Evolutionary conservation across 345 rosid species (phyloP), one percentile per base, ranked within the genome.

Genomic region (Citropsis articulata): DNA sequence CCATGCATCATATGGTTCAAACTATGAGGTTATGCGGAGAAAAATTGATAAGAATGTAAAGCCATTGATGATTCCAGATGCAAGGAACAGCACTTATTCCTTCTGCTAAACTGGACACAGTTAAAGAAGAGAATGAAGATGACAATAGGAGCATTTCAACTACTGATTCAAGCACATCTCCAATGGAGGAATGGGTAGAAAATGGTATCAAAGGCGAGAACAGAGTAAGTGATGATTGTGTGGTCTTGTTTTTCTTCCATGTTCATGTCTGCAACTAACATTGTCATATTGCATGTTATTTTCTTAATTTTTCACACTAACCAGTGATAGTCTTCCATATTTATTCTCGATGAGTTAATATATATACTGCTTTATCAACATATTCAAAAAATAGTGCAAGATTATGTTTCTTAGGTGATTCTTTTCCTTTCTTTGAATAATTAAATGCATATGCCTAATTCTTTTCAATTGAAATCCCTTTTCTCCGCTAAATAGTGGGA

Each of bases 101-200:
- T 24, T 30, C 71, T 79, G 76, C 84, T 68, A 86, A 89, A 82
- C 78, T 91, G 76, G 86, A 85, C 77, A 77, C 84, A 64, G 81
- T 88, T 69, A 86, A 89, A 56, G 97, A 81, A 78, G 94, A 86
- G 69, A 85, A 81, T 83, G 92, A 86, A 79, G 84, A 83, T 75
- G 89, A 87, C 77, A 84, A 72, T 78, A 84, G 86, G 81, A 88
- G 88, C 83, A 19, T 69, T 62, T 91, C 84, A 50, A 81, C 87
- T 66, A 72, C 82, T 79, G 83, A 83, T 78, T 86, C 94, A 66
- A 83, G 86, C 70, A 75, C 68, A 71, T 89, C 89, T 36, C 31
- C 36, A 4, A 65, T 2, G 78, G 88, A 89, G 75, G 90, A 87
- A 80, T 63, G 71, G 56, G 71, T 71, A 72, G 78, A 83, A 77